Evolutionary conservation across 106 monocot genomes (phyloP), one percentile per base, ranked within the genome.

Genomic region (Hemerocallis citrina): DNA sequence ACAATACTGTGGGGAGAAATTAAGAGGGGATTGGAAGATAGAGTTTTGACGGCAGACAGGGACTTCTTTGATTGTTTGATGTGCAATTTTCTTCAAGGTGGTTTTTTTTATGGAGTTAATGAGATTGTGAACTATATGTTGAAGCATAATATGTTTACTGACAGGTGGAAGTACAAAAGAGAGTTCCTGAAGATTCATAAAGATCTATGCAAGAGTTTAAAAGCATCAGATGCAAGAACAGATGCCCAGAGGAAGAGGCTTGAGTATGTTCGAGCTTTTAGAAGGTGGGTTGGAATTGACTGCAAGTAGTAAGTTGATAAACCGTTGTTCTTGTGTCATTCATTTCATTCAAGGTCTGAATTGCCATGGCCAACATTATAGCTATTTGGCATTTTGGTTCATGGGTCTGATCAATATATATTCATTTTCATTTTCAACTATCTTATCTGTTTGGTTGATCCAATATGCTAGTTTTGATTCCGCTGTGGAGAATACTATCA

Each of bases 1-100:
- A 80, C 91, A 1, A 77, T 92, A 43, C 34, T 98, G 12, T 98
- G 91, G 88, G 92, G 91, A 75, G 91, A 92, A 65, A 82, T 88
- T 55, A 85, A 65, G 70, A 75, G 88, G 67, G 71, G 66, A 46
- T 15, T 80, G 28, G 88, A 92, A 75, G 61, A 51, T 73, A 79
- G 71, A 16, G 56, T 58, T 55, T 62, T 82, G 60, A 10, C 28
- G 24, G 54, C 74, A 47, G 67, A 85, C 22, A 80, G 77, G 55
- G 92, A 92, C 50, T 79, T 92, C 51, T 65, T 98, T 27, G 98
- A 88, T 2, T 68, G 54, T 48, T 78, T 92, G 64, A 34, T 98
- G n/a, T 72, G 58, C 72, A 85, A 85, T 75, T 82, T 98, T 71
- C 70, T 98, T 49, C 77, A 50, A 74, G 98, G 81, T 49, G 92